A percentile compares a stretch with the other conserved stretches of the same genome.
phyloP scores from a whole-genome alignment of 1,284 basidiomycete genomes.

The Moniliella sp. region DNA sequence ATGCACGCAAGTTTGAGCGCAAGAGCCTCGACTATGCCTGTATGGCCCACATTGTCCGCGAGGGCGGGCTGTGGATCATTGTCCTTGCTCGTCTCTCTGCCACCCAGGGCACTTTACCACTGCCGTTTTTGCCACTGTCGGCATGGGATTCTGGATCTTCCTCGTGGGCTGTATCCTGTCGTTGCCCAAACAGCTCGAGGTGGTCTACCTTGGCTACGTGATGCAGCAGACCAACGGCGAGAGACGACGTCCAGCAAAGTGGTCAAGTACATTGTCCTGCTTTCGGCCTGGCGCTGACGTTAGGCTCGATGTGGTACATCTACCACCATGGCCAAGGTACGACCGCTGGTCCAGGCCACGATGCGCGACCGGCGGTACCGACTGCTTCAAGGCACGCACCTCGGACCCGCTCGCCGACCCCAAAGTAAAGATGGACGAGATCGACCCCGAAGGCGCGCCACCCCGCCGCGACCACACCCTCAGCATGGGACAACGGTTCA shows the following conservation, averaged over 20 bases:
- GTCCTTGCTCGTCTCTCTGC: constrained; percentile 52
- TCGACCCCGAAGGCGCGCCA: too few species aligned
- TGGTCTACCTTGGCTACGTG: constrained; percentile 28
- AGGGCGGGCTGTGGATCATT: constrained; percentile 54
- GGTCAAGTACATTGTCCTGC: constrained; percentile 28
- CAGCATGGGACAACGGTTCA: too few species aligned
- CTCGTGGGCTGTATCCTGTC: constrained; percentile 51
- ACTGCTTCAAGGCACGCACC: constrained; percentile 4
- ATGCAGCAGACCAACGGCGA: constrained; percentile 14
- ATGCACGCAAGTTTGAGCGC: constrained; percentile 50
- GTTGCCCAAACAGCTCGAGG: constrained; percentile 45
- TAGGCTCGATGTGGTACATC: constrained; percentile 63
- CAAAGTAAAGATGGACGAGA: too few species aligned
- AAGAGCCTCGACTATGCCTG: constrained; percentile 54
- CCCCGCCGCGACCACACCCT: too few species aligned
- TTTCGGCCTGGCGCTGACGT: constrained; percentile 43
- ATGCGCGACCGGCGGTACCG: constrained; percentile 49
- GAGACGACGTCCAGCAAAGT: constrained; percentile 22
- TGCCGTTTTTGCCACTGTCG: constrained; percentile 56
- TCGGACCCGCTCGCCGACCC: too few species aligned
- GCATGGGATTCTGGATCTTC: constrained; percentile 53
- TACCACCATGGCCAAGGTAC: constrained; percentile 55
- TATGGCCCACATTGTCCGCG: constrained; percentile 51
- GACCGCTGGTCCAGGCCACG: constrained; percentile 41
- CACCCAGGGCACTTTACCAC: constrained; percentile 50